Base-by-base conservation (phyloP, 2,329 filamentous ascomycete species). In the Penicillium capsulatum region DNA sequence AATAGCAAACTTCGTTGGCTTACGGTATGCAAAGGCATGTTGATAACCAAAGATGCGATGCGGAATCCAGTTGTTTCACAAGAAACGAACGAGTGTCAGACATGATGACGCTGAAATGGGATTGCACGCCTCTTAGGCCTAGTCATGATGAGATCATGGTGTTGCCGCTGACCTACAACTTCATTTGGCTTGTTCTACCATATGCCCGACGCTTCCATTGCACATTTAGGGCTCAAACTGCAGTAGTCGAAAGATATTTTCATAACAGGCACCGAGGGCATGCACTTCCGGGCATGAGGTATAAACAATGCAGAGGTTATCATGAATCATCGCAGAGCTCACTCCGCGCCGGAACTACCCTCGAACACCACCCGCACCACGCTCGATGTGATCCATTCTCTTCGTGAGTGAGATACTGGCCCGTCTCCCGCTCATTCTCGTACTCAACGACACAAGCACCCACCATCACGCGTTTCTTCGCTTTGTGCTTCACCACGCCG, bases 351-450 rank as follows among this genome's bases (percentile, higher is more conserved):
- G 81, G 81, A 36, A 94, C 79, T 3, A 88, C 81, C 45, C 88
- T 74, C 63, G 75, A 80, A 63, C 91, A 97, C 90, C 91, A 96
- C 0, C 85, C 87, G 64, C 90, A 97, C 87, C 88, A 95, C 59
- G 85, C 89, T 45, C 90, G 76, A 40, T 80, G 73, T 34, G 68
- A 65, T 1, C 86, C 86, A 10, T 71, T 71, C 38, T 82, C 75
- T 65, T 97, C 91, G 16, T 83, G 71, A 11, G 74, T 74, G 17
- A 96, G 69, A 50, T 84, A 83, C 41, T 75, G 73, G 3, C 79
- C 80, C 6, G 75, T 73, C 24, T 76, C 76, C 40, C 77, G 75
- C 65, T 94, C 87, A 58, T 91, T 87, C 49, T 86, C 84, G 68
- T 83, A 89, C 61, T 95, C 87, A 46, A 84, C 84, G 9, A 96